Percentiles rank a stretch among this genome's conserved stretches.
Conservation (phyloP, 2,329 filamentous ascomycete species). For the Fusarium scirpi region DNA sequence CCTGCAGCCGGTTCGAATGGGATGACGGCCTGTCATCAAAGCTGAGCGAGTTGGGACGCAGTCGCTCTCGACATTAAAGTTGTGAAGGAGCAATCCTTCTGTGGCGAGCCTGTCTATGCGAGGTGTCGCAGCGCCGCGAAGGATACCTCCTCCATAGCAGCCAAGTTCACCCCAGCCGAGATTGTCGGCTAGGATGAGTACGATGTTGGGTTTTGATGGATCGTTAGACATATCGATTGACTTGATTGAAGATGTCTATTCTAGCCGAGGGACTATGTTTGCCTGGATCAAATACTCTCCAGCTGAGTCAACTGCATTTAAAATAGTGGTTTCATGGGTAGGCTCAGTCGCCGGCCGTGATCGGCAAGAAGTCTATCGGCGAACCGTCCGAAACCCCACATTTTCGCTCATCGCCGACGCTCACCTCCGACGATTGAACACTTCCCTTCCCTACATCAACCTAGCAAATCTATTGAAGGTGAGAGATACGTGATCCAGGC, state of each 20-base stretch:
- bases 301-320: not conserved
- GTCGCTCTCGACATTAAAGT: constrained; percentile 55
- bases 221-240: constrained; percentile 24
- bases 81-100: constrained; percentile 51
- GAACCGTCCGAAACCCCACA: constrained; percentile 17
- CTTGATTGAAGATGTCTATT: not conserved
- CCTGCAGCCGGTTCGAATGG: constrained; percentile 51
- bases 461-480: not conserved
- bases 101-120: constrained; percentile 51
- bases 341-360: not conserved
- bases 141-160: constrained; percentile 50
- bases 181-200: constrained; percentile 53
- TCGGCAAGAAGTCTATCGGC: not conserved
- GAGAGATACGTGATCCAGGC: constrained; percentile 11
- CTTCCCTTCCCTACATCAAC: not conserved
- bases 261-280: too few species aligned
- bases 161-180: constrained; percentile 54
- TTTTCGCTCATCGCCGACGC: constrained; percentile 42
- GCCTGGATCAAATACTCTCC: too few species aligned
- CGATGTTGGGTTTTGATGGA: constrained; percentile 46
- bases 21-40: constrained; percentile 53
- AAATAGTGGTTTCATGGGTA: not conserved
- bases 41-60: constrained; percentile 53
- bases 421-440: constrained; percentile 26
- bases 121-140: constrained; percentile 51